Evolutionary conservation across 2,329 filamentous ascomycete genomes (phyloP), one percentile per base, ranked within the genome.

Genomic region (Teratosphaeria gauchensis): DNA sequence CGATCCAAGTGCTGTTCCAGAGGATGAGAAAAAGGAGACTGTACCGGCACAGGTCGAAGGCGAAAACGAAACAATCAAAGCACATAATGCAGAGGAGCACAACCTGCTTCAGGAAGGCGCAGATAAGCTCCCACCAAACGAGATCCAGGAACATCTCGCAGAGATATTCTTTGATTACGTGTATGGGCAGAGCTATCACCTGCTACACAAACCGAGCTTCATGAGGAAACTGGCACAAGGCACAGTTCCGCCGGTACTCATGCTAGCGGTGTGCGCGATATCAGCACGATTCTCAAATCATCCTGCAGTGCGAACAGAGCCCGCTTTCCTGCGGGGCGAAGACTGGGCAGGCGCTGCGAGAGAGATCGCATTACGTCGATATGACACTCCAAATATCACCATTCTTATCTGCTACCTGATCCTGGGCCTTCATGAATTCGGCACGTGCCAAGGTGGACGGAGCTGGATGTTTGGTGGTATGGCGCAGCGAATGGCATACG

Each of bases 401-500:
- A 95, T 96, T 51, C 75, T 99, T 53, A 96, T 92, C 4, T 94
- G 92, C 53, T 87, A 96, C 61, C 74, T 97, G 8, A 83, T 97
- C 19, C 81, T 97, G 16, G 92, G 91, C 2, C 79, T 99, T 42
- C 92, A 99, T 71, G 92, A 96, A 69, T 97, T 97, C 67, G 94
- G 94, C 58, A 97, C 92, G 12, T 97, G 94, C 70, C 92, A 97
- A 71, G 94, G 94, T 59, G 92, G 92, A 14, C 84, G 92, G 64
- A 96, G 92, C 71, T 99, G 94, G 94, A 90, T 95, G 60, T 84
- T 97, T 63, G 92, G 92, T 19, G 94, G 94, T 0, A 92, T 95
- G 78, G 94, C 92, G 14, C 91, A 96, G 68, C 84, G 94, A 46
- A 97, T 97, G 94, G 94, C 92, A 8, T 96, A 95, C 73, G 94